Conservation (phyloP, 164 flowering plant genomes). For the Sedum album region DNA sequence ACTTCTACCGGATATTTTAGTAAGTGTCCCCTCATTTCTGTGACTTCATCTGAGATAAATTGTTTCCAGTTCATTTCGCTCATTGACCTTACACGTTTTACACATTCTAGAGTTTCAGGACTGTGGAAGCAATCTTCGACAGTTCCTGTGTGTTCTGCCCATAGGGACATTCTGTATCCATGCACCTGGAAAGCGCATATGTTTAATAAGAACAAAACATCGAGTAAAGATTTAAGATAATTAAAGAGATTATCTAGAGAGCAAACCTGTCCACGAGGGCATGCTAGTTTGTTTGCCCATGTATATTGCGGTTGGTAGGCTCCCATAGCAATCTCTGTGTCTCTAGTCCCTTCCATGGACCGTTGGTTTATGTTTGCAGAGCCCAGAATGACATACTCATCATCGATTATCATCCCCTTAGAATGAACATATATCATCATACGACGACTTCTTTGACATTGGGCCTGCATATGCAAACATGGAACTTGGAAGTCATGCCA, state of each 20-base stretch:
- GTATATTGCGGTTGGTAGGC: slow-evolving; percentile 84
- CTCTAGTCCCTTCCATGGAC: slow-evolving; percentile 90
- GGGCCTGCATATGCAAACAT: slow-evolving; percentile 32
- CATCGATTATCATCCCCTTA: slow-evolving; percentile 96
- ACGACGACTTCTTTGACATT: slow-evolving; percentile 47
- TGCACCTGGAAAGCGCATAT: slow-evolving; percentile 37
- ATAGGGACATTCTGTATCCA: slow-evolving; percentile 95
- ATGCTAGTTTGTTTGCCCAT: slow-evolving; percentile 57
- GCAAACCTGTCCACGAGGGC: slow-evolving; percentile 67
- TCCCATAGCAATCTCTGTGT: slow-evolving; percentile 97
- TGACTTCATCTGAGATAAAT: slow-evolving; percentile 49
- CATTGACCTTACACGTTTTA: slow-evolving; percentile 46
- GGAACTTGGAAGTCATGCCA: neutral
- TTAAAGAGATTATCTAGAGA: neutral
- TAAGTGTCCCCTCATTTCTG: slow-evolving; percentile 87
- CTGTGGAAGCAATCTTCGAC: slow-evolving; percentile 53
- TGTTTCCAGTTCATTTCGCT: slow-evolving; percentile 80
- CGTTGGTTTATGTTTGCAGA: slow-evolving; percentile 91
- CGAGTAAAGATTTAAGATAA: neutral
- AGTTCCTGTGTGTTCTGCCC: slow-evolving; percentile 89
- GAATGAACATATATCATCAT: slow-evolving; percentile 99
- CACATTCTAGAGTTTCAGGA: slow-evolving; percentile 80
- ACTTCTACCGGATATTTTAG: slow-evolving; percentile 84
- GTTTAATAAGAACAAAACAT: neutral
- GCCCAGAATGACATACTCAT: slow-evolving; percentile 70